Conservation (phyloP, 768 basidiomycete genomes). For the Tricholoma furcatifolium region DNA sequence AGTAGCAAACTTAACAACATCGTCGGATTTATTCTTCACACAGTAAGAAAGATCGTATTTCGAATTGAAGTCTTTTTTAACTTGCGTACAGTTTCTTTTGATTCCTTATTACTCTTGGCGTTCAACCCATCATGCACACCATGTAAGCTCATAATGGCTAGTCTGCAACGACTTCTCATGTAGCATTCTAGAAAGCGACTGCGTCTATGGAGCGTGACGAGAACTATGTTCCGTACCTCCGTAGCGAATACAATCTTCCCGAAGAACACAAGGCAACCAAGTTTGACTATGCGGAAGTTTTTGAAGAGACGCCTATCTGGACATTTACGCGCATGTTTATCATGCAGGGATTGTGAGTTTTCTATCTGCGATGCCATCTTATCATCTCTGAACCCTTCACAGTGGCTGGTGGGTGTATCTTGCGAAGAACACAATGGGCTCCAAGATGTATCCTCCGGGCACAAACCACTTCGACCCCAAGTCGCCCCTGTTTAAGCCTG, state of each 20-base stretch:
- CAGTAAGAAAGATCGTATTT: constrained; percentile 29
- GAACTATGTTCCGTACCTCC: constrained; percentile 61
- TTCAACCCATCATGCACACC: constrained; percentile 69
- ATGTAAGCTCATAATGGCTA: constrained; percentile 32
- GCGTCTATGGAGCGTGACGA: constrained; percentile 77
- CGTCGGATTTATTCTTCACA: constrained; percentile 49
- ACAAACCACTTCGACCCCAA: constrained; percentile 42
- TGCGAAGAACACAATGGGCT: constrained; percentile 44
- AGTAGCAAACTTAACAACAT: constrained; percentile 36
- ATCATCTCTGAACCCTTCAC: background rate
- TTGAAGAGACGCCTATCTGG: constrained; percentile 51
- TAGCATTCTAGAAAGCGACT: constrained; percentile 49
- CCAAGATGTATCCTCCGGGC: constrained; percentile 44
- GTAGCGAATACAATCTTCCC: constrained; percentile 40
- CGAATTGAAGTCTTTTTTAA: constrained; percentile 12
- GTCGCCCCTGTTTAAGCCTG: constrained; percentile 39
- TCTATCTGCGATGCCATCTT: background rate
- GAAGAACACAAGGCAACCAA: constrained; percentile 33
- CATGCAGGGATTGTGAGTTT: constrained; percentile 45
- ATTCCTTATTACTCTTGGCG: constrained; percentile 68
- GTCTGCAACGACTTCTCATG: background rate
- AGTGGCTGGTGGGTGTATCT: constrained; percentile 32
- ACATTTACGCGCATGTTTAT: constrained; percentile 41
- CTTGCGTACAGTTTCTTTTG: constrained; percentile 38
- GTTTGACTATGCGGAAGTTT: constrained; percentile 46